Evolutionary conservation across 2,329 filamentous ascomycete genomes (phyloP).

Genomic region (Orbilia quercus): DNA sequence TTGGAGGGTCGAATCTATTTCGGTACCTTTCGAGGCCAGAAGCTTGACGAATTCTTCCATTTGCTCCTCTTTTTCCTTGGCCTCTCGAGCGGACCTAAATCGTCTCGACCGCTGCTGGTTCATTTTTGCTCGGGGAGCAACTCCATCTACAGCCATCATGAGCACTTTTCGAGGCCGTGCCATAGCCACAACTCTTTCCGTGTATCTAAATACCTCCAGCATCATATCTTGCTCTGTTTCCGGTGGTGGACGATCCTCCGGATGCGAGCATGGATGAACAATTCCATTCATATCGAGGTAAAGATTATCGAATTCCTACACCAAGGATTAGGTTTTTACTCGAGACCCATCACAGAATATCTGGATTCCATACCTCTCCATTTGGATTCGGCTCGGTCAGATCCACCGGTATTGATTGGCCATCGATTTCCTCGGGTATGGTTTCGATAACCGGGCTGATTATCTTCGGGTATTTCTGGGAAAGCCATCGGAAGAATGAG

Average conservation of each 20-base stretch:
- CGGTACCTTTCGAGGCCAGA: slow-evolving; percentile 77
- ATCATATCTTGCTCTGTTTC: slow-evolving; percentile 99
- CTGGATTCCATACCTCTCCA: slow-evolving; percentile 70
- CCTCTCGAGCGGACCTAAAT: slow-evolving; percentile 93
- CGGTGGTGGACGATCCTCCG: slow-evolving; percentile 89
- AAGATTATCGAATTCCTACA: slow-evolving; percentile 87
- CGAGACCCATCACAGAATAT: background rate
- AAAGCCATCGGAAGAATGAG: slow-evolving; percentile 77
- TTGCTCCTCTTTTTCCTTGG: slow-evolving; percentile 90
- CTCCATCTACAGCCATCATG: slow-evolving; percentile 98
- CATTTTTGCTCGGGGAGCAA: slow-evolving; percentile 98
- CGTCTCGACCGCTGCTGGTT: slow-evolving; percentile 97
- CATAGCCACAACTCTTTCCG: slow-evolving; percentile 99
- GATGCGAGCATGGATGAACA: slow-evolving; percentile 97
- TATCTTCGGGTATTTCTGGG: slow-evolving; percentile 97
- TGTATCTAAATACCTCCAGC: slow-evolving; percentile 97
- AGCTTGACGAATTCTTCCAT: slow-evolving; percentile 88
- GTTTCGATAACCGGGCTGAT: slow-evolving; percentile 92
- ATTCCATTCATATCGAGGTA: slow-evolving; percentile 99
- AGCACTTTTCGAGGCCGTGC: slow-evolving; percentile 93
- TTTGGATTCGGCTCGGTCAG: slow-evolving; percentile 89
- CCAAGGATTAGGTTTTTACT: background rate
- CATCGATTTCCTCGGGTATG: slow-evolving; percentile 82
- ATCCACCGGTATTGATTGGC: slow-evolving; percentile 84
- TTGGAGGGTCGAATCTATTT: slow-evolving; percentile 72